A percentile compares a stretch with the other conserved stretches of the same genome.
Evolutionary conservation across 129 eudicot genomes (phyloP).

Genomic region (Cynara cardunculus): DNA sequence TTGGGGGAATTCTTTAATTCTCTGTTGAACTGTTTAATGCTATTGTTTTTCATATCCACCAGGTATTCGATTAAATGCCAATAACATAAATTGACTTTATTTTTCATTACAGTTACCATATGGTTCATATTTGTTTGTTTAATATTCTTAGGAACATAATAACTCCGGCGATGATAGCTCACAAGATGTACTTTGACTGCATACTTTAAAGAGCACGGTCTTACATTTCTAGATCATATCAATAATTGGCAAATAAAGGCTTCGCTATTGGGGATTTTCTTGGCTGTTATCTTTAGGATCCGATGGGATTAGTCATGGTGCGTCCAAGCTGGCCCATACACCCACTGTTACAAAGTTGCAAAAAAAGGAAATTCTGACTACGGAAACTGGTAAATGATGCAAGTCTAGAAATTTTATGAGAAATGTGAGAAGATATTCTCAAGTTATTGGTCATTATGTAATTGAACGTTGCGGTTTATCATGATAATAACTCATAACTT

Average conservation of each 20-base stretch:
- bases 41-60: background rate
- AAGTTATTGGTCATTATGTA: background rate
- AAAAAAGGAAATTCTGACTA: background rate
- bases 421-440: background rate
- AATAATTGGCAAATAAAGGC: background rate
- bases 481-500: background rate
- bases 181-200: background rate
- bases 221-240: background rate
- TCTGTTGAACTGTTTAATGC: background rate
- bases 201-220: background rate
- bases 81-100: background rate
- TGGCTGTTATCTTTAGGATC: background rate
- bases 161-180: background rate
- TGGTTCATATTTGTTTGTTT: background rate
- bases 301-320: background rate
- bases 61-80: constrained; percentile 27
- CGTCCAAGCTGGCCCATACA: no score
- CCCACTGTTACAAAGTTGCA: background rate
- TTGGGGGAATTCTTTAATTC: background rate
- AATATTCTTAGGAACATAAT: background rate
- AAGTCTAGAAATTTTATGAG: background rate
- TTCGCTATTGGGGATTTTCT: background rate
- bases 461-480: background rate
- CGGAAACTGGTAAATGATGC: background rate
- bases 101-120: background rate